Percentiles rank a stretch among this genome's conserved stretches.
Conservation (phyloP, 306 rosid genomes). For the Glycyrrhiza uralensis region DNA sequence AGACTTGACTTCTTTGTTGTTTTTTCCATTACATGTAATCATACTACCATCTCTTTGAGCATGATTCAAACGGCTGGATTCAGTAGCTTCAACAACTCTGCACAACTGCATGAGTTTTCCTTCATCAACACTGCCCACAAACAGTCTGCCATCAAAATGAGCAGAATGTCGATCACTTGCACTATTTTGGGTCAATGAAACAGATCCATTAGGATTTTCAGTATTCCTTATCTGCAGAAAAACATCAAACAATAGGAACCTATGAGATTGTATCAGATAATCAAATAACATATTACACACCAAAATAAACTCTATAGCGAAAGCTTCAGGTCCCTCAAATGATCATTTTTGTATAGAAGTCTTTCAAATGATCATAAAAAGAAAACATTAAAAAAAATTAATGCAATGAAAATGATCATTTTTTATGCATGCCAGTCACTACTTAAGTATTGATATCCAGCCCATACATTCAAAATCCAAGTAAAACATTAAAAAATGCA, state of each 20-base stretch:
- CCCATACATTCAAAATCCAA: neutral
- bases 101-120: slow-evolving; percentile 86
- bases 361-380: neutral
- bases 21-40: slow-evolving; percentile 38
- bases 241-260: slow-evolving; percentile 15
- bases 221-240: slow-evolving; percentile 49
- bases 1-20: slow-evolving; percentile 40
- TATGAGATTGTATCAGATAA: slow-evolving; percentile 11
- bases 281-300: neutral
- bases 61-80: slow-evolving; percentile 44
- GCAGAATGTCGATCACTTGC: slow-evolving; percentile 44
- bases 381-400: no score
- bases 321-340: slow-evolving; percentile 9
- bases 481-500: neutral
- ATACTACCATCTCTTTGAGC: slow-evolving; percentile 43
- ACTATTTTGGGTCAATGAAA: slow-evolving; percentile 40
- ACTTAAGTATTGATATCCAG: neutral
- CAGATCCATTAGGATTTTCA: slow-evolving; percentile 47
- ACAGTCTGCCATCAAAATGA: slow-evolving; percentile 43
- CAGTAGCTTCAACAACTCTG: slow-evolving; percentile 77
- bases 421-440: neutral
- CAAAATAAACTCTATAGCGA: neutral
- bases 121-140: slow-evolving; percentile 50
- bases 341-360: neutral
- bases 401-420: neutral